These are phyloP conservation scores for Dothidotthia symphoricarpi DNA, from an alignment of 2,329 filamentous ascomycete genomes.

Conservation along the genomic window DNA sequence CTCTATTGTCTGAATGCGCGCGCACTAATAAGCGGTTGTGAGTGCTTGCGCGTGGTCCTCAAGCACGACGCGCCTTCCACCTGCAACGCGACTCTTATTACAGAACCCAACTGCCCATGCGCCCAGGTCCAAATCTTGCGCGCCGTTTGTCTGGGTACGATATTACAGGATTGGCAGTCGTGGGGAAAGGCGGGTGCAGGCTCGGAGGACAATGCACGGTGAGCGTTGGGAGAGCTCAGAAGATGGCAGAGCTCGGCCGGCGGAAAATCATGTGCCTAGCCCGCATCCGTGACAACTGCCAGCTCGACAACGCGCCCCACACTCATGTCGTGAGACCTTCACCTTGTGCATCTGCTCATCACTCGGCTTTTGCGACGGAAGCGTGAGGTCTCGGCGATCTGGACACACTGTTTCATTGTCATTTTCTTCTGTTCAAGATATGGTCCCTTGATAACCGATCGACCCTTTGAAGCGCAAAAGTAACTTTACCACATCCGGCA, in stretches of 20 bases:
- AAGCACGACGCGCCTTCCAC: slow-evolving; percentile 30
- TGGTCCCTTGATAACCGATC: slow-evolving; percentile 23
- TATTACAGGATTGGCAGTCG: slow-evolving; percentile 9
- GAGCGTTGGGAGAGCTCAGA: slow-evolving; percentile 6
- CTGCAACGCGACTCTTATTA: slow-evolving; percentile 22
- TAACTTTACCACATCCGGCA: slow-evolving; percentile 27
- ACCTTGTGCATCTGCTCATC: slow-evolving; percentile 18
- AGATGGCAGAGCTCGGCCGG: slow-evolving; percentile 12
- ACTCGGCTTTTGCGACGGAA: slow-evolving; percentile 16
- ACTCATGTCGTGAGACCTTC: slow-evolving; percentile 29
- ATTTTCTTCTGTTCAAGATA: slow-evolving; percentile 20
- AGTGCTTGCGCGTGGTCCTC: slow-evolving; percentile 21
- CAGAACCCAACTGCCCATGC: slow-evolving; percentile 27
- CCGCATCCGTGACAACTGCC: slow-evolving; percentile 14
- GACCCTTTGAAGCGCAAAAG: slow-evolving; percentile 27
- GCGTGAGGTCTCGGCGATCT: slow-evolving; percentile 9
- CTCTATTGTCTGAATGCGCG: slow-evolving; percentile 26
- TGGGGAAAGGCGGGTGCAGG: slow-evolving; percentile 13
- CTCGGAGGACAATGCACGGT: slow-evolving; percentile 12
- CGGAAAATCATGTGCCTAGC: slow-evolving; percentile 20
- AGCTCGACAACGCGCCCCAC: slow-evolving; percentile 20
- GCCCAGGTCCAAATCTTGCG: slow-evolving; percentile 18
- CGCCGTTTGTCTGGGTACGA: slow-evolving; percentile 15
- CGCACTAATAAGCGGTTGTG: slow-evolving; percentile 19
- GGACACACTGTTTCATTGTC: slow-evolving; percentile 4